Evolutionary conservation across 345 rosid species (phyloP), one percentile per base, ranked within the genome.

Genomic region (Acer negundo): DNA sequence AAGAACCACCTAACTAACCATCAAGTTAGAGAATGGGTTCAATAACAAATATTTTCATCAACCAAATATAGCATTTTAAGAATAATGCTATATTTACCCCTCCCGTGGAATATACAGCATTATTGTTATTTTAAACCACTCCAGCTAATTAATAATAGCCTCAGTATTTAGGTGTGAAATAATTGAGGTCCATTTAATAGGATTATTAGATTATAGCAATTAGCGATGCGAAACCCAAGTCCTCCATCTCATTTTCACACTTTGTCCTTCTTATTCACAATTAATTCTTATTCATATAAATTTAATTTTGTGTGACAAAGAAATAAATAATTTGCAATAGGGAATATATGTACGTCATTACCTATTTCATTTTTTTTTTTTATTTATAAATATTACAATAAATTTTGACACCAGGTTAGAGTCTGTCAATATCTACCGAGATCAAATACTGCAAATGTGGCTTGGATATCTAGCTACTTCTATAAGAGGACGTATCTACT

Each of bases 231-330:
- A 75, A 80, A 80, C 72, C 58, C 66, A 67, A 59, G 75, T 68
- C 66, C 2, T 62, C 61, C 4, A 15, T 67, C 67, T 67, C 75
- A 77, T 77, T 46, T 62, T 69, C 56, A 10, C 35, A 17, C 26
- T 55, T 81, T 81, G 75, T 81, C 72, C 23, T 62, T 65, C 64
- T 26, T 47, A 55, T 44, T 42, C 19, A 44, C 55, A 42, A 42
- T 42, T 67, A 15, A 51, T 51, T 51, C 56, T 51, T 15, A 16
- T 42, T 67, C 4, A 42, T 42, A 3, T n/a, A 10, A 2, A 51
- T 16, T 51, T 51, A 15, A 51, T 51, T 51, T 51, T 51, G 19
- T 51, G 55, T 13, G 55, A 51, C 55, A 51, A 51, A 51, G 3
- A 7, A 28, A 22, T 46, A 69, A 46, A 7, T 22, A 46, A 66